Evolutionary conservation across 2,329 filamentous ascomycete species (phyloP).

Genomic region (Aureobasidium lini): DNA sequence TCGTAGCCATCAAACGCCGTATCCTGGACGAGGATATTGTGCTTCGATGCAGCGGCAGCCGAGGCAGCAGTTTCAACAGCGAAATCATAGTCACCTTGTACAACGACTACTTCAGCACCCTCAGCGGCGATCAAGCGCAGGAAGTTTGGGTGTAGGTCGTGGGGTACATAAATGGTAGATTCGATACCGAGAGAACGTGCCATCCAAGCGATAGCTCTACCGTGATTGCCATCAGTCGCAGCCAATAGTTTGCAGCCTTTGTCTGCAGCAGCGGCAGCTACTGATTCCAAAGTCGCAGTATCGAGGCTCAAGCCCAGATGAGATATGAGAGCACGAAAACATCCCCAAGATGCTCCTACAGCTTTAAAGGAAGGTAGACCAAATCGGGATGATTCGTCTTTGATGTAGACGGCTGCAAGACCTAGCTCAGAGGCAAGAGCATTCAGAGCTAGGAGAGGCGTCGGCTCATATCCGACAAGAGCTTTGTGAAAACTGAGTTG

Average conservation of each 20-base stretch:
- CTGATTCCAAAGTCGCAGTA: neutral
- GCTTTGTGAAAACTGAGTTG: constrained; percentile 45
- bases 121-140: constrained; percentile 51
- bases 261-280: constrained; percentile 23
- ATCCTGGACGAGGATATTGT: constrained; percentile 58
- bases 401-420: constrained; percentile 54
- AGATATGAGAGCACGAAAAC: constrained; percentile 48
- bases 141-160: constrained; percentile 48
- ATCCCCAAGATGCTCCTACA: constrained; percentile 68
- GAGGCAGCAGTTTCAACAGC: constrained; percentile 37
- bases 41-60: constrained; percentile 32
- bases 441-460: constrained; percentile 48
- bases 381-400: constrained; percentile 63
- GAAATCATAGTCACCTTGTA: constrained; percentile 55
- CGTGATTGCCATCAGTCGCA: constrained; percentile 71
- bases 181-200: constrained; percentile 50
- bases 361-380: constrained; percentile 73
- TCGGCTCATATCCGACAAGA: constrained; percentile 51
- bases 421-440: constrained; percentile 51
- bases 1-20: constrained; percentile 60
- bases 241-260: constrained; percentile 46
- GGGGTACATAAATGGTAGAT: constrained; percentile 56
- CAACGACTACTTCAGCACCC: constrained; percentile 52
- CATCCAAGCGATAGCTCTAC: constrained; percentile 65
- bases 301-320: neutral